Conservation (phyloP, 768 basidiomycete genomes). For the Mycena epipterygia region DNA sequence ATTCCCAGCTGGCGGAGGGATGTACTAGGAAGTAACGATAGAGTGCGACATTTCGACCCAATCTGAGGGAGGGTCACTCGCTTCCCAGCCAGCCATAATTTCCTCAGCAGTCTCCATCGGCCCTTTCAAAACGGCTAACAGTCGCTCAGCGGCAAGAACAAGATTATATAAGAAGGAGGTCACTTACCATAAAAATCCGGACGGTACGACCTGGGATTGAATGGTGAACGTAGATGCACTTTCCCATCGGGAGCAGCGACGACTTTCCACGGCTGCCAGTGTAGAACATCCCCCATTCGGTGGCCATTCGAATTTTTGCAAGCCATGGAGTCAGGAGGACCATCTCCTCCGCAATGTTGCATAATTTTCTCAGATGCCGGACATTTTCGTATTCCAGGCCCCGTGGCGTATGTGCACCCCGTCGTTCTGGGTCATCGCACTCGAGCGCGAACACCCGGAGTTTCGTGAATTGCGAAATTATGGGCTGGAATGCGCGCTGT, state of each 20-base stretch:
- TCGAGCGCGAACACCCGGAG: conserved; percentile 1
- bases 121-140: no score
- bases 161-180: no score
- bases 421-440: neutral
- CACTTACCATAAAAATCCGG: no score
- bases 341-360: neutral
- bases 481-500: neutral
- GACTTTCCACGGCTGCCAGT: neutral
- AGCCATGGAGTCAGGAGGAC: neutral
- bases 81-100: no score
- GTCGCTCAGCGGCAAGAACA: no score
- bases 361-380: neutral
- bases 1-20: no score
- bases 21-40: no score
- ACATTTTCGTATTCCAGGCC: neutral
- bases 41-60: no score
- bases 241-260: neutral
- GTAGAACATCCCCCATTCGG: neutral
- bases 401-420: neutral
- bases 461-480: neutral
- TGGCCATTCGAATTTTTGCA: neutral
- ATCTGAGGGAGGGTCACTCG: no score
- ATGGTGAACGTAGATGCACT: neutral
- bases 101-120: no score
- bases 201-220: neutral